Base-by-base conservation (phyloP, 805 yeast genomes). In the Metschnikowia picachoensis region DNA sequence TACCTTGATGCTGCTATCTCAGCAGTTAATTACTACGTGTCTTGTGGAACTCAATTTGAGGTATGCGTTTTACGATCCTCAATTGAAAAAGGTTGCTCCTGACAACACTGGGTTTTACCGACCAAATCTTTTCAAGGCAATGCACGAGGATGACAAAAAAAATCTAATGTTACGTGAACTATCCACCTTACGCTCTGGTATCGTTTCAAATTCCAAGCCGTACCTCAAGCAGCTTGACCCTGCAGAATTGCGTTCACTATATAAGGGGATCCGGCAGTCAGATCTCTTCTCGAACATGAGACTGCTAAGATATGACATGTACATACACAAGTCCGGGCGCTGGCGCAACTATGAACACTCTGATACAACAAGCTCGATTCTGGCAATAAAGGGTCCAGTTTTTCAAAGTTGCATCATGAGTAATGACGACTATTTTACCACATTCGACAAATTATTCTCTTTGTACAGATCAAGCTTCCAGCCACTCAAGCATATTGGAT, bases 301-400 rank as follows among this genome's bases (percentile, higher is more conserved):
- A 31, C 53, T 52, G 43, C 58, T 53, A 39, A 47, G 72, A 35
- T 45, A 46, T 13, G 56, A 58, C 28, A 64, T 65, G 46, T 52
- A 51, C 39, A 47, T 56, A 38, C 52, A 52, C 54, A 66, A 65
- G 40, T 64, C 72, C 8, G 65, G 66, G 0, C 62, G 66, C 29
- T 61, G 58, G 50, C 58, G 67, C 32, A 68, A 64, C 44, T 66
- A 67, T 46, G 64, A 61, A 7, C 55, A 61, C 31, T 56, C 67
- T 1, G 74, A 69, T 38, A 55, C 60, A 2, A 42, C 53, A 6
- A 52, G 49, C n/a, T 49, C 48, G 32, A 49, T 64, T 2, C 60
- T 53, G 36, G 52, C 49, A 12, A 20, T 35, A 4, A 50, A 41
- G 17, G 49, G 51, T n/a, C 49, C 59, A 1, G 37, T 30, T 10